Percentiles rank a stretch among this genome's conserved stretches.
These are phyloP conservation scores for Pythium myriotylum DNA, from an alignment of 352 stramenopile species.

Conservation along the genomic window DNA sequence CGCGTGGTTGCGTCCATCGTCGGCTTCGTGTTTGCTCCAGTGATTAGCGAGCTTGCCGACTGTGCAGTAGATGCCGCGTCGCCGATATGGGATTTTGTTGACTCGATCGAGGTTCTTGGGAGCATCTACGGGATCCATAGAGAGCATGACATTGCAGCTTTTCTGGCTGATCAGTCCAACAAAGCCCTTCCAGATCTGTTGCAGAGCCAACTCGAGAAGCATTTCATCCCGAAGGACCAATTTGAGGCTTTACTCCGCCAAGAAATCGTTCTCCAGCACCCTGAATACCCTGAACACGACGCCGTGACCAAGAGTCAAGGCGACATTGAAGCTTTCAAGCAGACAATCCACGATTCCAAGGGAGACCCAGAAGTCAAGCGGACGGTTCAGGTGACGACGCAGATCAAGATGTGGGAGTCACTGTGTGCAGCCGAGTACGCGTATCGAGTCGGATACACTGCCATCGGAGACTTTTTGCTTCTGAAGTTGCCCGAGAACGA, in stretches of 20 bases:
- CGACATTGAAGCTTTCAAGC: neutral
- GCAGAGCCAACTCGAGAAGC: conserved; percentile 9
- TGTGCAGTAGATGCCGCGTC: conserved; percentile 4
- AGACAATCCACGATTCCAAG: neutral
- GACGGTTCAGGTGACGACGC: neutral
- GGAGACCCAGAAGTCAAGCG: neutral
- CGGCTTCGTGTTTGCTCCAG: conserved; percentile 27
- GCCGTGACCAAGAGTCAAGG: neutral
- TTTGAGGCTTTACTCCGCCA: conserved; percentile 28
- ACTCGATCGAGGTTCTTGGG: conserved; percentile 22
- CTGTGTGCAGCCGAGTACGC: conserved; percentile 15
- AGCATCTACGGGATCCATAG: conserved; percentile 2
- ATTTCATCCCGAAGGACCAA: conserved; percentile 14
- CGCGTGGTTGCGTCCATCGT: conserved; percentile 20
- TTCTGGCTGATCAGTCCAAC: conserved; percentile 4
- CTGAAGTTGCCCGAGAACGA: neutral
- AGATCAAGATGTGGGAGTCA: no score
- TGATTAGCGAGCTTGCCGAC: conserved; percentile 27
- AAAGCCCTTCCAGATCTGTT: conserved; percentile 6
- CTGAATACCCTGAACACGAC: conserved; percentile 2
- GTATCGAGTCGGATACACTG: neutral
- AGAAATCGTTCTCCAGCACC: conserved; percentile 10
- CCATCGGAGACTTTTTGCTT: conserved; percentile 1
- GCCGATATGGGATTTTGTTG: conserved; percentile 14
- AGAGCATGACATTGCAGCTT: conserved; percentile 16